Evolutionary conservation across 2,329 filamentous ascomycete genomes (phyloP), one percentile per base, ranked within the genome.

Genomic region (Penicillium brevicompactum): DNA sequence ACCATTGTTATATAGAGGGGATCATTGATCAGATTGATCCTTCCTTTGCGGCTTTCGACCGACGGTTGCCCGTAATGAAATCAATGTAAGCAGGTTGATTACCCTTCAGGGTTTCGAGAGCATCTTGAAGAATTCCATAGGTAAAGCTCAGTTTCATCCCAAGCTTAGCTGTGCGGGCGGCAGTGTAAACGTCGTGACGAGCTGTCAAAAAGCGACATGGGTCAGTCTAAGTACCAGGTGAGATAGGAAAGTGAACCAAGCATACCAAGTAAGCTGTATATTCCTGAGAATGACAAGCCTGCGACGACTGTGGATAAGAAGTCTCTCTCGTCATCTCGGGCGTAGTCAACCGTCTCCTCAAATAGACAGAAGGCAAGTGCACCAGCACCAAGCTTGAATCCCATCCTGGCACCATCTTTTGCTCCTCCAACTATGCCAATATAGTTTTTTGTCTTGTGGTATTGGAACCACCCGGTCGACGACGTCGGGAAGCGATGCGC

Each of bases 391-490:
- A 95, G 80, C 63, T 84, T 86, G 31, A 78, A 71, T 1, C 89
- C 92, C 82, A 94, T 90, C 62, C 83, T 86, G 47, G 91, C 65
- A 0, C 91, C 94, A 67, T 96, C 91, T 49, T 85, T 85, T 16
- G 95, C 78, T 0, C 89, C 93, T 5, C 89, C 90, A 21, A 89
- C 82, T 66, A 90, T 87, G 49, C 89, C 84, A 67, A 91, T 86
- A 78, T 99, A 97, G 75, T 96, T 97, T 76, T 97, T 97, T 71
- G 87, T 91, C 77, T 97, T 97, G 80, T 97, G 93, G 75, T 99
- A 99, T n/a, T 97, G 84, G 71, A 93, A 99, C 94, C 94, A 99
- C 16, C 92, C 93, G 2, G 87, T 85, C 24, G 90, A 87, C 1
- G 87, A 87, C 3, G 85, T 87, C 18, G 94, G 94, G 59, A 97